Base-by-base conservation (phyloP, 192 early-diverging fungal species). In the Gigaspora rosea region DNA sequence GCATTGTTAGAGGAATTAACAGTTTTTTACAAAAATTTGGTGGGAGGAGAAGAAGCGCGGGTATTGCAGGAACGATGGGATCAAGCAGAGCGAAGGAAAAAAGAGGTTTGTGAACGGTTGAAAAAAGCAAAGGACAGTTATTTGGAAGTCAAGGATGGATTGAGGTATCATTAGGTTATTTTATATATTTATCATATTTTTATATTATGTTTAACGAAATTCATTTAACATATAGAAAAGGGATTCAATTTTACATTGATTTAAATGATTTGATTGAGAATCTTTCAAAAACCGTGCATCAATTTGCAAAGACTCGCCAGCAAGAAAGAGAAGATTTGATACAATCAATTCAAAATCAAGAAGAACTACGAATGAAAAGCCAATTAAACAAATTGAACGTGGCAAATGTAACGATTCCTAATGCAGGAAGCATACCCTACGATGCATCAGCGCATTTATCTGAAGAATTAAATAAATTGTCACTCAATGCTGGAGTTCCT, bases 1-100 rank as follows among this genome's bases (percentile, higher is more conserved):
- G 86, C 87, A 59, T 79, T 96, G 35, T 84, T 97, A 75, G 88
- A 89, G 77, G 92, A 92, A 51, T 76, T 98, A 9, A 89, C 92
- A 0, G 81, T 86, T 20, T 92, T 93, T 76, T 97, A 93, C 78
- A 90, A 93, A 63, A 84, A 80, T 33, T 80, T 91, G 54, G 91
- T 93, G 86, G 92, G 94, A 77, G 84, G 91, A 16, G 88, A 91
- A 10, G 90, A 91, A 46, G 90, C 88, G 5, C 88, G 86, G 58
- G 77, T 85, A 15, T 86, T 94, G 46, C 91, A 91, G 75, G 84
- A 85, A 68, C 84, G 82, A 56, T 93, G 92, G 90, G 93, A 92
- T 22, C 79, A 78, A 8, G 88, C 88, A 5, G 92, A 94, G 66
- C 78, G 80, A 59, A 85, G 92, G 71, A 88, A 90, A 84, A 85